Evolutionary conservation across 208 protist genomes (phyloP), one percentile per base, ranked within the genome.

Genomic region (Strigomonas oncopelti): DNA sequence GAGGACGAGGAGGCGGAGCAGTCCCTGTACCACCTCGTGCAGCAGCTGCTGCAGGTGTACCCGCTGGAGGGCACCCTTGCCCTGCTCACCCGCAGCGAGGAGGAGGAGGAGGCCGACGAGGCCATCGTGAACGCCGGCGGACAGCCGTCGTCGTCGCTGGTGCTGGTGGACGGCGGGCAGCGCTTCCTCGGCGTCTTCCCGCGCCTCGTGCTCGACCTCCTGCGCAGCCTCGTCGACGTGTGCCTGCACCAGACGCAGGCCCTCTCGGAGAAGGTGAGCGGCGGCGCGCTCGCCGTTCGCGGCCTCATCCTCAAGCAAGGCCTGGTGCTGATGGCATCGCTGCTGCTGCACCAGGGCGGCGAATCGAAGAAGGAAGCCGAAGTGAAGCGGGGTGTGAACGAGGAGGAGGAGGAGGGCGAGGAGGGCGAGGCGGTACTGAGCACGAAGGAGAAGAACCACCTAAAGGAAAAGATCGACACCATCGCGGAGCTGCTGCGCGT

Each of bases 261-360:
- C 32, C 73, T 95, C 25, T 78, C 80, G 16, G 89, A 94, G 67
- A 78, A 87, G 55, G 68, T 80, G 16, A 22, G 66, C 18, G 58
- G 80, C 51, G 82, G 80, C 31, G 65, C 81, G 14, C 74, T 77
- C 24, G 67, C 67, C 32, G 72, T 95, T 31, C 60, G 69, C 52
- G 61, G 63, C 42, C 64, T 60, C 20, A 34, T 88, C 31, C 61
- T 88, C 42, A 86, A 85, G 32, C 80, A 95, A 66, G 69, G 76
- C 29, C 75, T 95, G 48, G 74, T 81, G 64, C 67, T 95, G 31
- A 95, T 95, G 85, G 83, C 88, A 3, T 69, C 71, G 9, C 61
- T 95, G 48, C 78, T 95, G 27, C 65, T 84, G 13, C 67, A 69
- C 14, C 38, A 74, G 1, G 18, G 68, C 32, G 72, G 69, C 29